Evolutionary conservation across 306 rosid genomes (phyloP), one percentile per base, ranked within the genome.

Genomic region (Quercus suber): DNA sequence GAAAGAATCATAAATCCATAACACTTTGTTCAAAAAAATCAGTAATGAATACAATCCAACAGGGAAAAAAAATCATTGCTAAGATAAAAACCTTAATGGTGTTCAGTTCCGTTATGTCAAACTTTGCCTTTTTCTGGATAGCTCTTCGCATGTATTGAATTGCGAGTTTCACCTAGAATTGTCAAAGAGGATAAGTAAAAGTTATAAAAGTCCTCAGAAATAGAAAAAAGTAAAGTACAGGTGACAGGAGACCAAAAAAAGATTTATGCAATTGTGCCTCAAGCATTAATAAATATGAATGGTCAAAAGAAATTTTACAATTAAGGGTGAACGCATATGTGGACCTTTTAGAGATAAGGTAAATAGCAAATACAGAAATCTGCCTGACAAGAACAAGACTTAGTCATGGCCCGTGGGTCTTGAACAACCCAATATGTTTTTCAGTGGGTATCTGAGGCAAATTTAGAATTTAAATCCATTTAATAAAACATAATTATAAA

Each of bases 101-200:
- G 84, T 91, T 95, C 79, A 95, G 84, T 74, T 91, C 92, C 77
- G 61, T 76, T 81, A 96, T 96, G 90, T 96, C 98, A 81, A 96
- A 93, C 81, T 93, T 93, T 75, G 98, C 99, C 92, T 95, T 95
- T 86, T 93, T 95, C 83, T 88, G 99, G 85, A 93, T 91, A 59
- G 86, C 76, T 85, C 83, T 95, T 81, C 96, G 87, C 98, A 95
- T 95, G 88, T 89, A 90, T 78, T 90, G 96, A 78, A 95, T 95
- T 43, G 99, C 99, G 84, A 88, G 90, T 82, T 95, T 95, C 79
- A 95, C 98, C 99, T 95, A 73, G 18, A 68, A 59, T 19, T 56
- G 56, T 76, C 17, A 76, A 69, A 60, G 23, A 55, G 59, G 78
- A 73, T 59, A 45, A 55, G 43, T 55, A 55, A 56, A 72, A 57